Conservation (phyloP, 2,329 filamentous ascomycete species). For the Paecilomyces niveus region DNA sequence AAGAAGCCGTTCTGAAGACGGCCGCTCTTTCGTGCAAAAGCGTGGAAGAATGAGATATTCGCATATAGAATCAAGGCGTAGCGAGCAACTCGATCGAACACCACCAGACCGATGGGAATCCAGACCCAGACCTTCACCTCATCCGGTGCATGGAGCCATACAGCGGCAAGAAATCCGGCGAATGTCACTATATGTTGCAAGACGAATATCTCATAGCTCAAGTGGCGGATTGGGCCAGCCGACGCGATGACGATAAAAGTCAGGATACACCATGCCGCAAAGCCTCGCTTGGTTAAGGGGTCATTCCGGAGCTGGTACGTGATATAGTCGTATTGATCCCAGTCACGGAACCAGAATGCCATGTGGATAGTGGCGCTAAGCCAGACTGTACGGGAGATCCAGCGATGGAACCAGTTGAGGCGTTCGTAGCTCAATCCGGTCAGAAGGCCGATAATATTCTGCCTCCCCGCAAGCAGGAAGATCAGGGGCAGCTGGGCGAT, state of each 20-base stretch:
- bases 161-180: slow-evolving; percentile 40
- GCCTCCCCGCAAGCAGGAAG: slow-evolving; percentile 49
- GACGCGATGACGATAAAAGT: slow-evolving; percentile 47
- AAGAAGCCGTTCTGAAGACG: slow-evolving; percentile 17
- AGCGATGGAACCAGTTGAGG: slow-evolving; percentile 48
- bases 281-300: slow-evolving; percentile 43
- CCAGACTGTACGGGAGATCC: slow-evolving; percentile 46
- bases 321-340: slow-evolving; percentile 47
- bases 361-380: slow-evolving; percentile 49
- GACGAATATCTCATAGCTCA: slow-evolving; percentile 50
- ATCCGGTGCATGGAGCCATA: slow-evolving; percentile 43
- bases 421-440: slow-evolving; percentile 44
- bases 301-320: slow-evolving; percentile 42
- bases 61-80: slow-evolving; percentile 27
- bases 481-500: slow-evolving; percentile 50
- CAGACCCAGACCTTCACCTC: slow-evolving; percentile 41
- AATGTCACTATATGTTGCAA: slow-evolving; percentile 48
- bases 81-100: slow-evolving; percentile 38
- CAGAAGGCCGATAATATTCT: slow-evolving; percentile 46
- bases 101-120: slow-evolving; percentile 41
- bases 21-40: slow-evolving; percentile 8
- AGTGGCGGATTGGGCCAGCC: slow-evolving; percentile 41
- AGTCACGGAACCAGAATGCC: slow-evolving; percentile 48
- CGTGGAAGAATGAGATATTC: slow-evolving; percentile 38
- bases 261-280: slow-evolving; percentile 46